Evolutionary conservation across 805 yeast species (phyloP), one percentile per base, ranked within the genome.

Genomic region (Ogataea paraovalis): DNA sequence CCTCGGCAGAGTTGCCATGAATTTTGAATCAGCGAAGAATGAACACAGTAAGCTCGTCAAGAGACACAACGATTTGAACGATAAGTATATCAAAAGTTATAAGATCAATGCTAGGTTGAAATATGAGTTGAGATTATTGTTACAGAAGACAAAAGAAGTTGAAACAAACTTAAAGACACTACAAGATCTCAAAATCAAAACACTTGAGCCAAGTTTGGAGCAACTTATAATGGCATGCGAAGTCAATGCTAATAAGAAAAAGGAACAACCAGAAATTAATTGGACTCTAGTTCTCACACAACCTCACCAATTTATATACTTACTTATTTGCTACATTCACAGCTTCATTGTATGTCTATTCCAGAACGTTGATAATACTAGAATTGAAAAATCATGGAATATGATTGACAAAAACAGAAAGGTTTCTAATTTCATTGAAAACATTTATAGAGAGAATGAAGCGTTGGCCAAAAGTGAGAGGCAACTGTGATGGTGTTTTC

Each of bases 111-210:
- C 87, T 2, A 70, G 83, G 51, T 61, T 86, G 43, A 78, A 80
- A 54, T 86, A 86, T 61, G 92, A 86, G 58, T 68, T 82, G 40
- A 66, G 85, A 19, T 67, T 82, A 38, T 62, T 86, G 27, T 74
- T 74, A 28, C 74, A 77, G 20, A 81, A 85, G 54, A 74, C 86
- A 41, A 74, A 78, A 39, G 94, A 86, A 55, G 83, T 85, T 7
- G 87, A 83, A 55, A 82, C 81, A 23, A 74, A 82, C 40, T 51
- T 67, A 34, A 60, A 59, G 41, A 62, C 66, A n/a, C 46, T 69
- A 37, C 53, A 61, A 41, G 67, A 66, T 39, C 63, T 67, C 54
- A 69, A 66, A 72, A 80, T 46, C 40, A 51, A 49, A 23, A 46
- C 59, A 12, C 43, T 66, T 18, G 53, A 57, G 16, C 39, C 47